Base-by-base conservation (phyloP, 1,284 basidiomycete species). In the Clitocybe nebularis region DNA sequence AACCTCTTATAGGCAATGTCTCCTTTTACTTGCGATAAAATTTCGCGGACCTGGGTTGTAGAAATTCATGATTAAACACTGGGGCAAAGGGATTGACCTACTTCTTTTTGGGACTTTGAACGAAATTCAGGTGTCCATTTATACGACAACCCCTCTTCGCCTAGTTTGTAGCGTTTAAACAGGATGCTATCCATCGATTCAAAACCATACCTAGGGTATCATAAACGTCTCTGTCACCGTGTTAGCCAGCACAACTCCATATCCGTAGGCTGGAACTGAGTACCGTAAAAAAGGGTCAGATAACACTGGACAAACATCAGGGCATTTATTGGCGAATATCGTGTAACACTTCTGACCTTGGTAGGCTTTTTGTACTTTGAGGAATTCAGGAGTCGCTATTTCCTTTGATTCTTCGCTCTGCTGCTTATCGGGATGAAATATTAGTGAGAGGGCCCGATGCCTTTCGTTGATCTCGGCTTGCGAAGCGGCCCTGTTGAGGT, bases 391-490 rank as follows among this genome's bases (percentile, higher is more conserved):
- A 19, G 78, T 74, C 2, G 89, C 86, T 1, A 76, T 71, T 25
- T 66, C 70, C 58, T 79, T 83, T 45, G 72, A 65, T 3, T 62
- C 56, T 39, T 77, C 71, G 52, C 79, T 76, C n/a, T 66, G 72
- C 49, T 91, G 87, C 56, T 85, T 90, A 71, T 93, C 89, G 2
- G 89, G 89, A 53, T 92, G 89, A 45, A 89, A 86, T n/a, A 83
- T 63, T n/a, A 90, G 69, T 1, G 87, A 89, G 19, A 90, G 61
- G 7, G 77, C 62, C 37, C 75, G 71, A 58, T 89, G 84, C 34
- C 82, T 74, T 45, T 90, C 88, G 39, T 83, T 75, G 49, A 90
- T 81, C 52, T 88, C 82, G 41, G 68, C 65, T 38, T 77, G 72
- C 1, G 81, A 75, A 0, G 88, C 86, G 21, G 72, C 71, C 38